A percentile compares a stretch with the other conserved stretches of the same genome.
phyloP scores from a whole-genome alignment of 2,329 filamentous ascomycete genomes.

The Berkeleyomyces rouxiae region DNA sequence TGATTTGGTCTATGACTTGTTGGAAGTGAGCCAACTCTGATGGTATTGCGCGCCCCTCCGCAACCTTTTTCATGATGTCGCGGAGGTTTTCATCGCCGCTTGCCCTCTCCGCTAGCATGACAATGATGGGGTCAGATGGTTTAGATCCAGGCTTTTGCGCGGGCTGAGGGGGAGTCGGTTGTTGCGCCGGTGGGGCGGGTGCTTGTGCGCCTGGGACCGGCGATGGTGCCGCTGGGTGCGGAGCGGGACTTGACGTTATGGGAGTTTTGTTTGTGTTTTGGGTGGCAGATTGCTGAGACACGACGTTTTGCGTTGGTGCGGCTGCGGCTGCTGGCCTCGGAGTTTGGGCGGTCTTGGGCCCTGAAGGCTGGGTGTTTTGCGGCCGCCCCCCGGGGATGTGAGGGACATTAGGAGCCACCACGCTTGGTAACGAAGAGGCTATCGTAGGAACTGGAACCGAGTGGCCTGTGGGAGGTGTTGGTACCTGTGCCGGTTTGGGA shows the following conservation, averaged over 20 bases:
- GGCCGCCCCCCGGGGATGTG: slow-evolving; percentile 6
- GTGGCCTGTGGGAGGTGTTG: slow-evolving; percentile 20
- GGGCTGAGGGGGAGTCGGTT: slow-evolving; percentile 13
- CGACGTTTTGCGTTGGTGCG: background rate
- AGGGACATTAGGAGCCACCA: background rate
- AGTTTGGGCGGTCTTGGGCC: background rate
- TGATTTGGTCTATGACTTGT: slow-evolving; percentile 64
- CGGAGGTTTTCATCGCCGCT: slow-evolving; percentile 57
- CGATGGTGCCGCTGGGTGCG: background rate
- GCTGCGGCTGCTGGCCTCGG: background rate
- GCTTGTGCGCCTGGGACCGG: background rate
- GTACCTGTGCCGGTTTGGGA: slow-evolving; percentile 24
- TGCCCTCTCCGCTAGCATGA: slow-evolving; percentile 59
- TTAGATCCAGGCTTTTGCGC: slow-evolving; percentile 17
- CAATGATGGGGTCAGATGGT: slow-evolving; percentile 58
- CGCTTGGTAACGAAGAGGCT: slow-evolving; percentile 6
- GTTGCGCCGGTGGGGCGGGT: slow-evolving; percentile 15
- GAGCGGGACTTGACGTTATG: background rate
- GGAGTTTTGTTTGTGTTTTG: background rate
- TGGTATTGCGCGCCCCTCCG: slow-evolving; percentile 53
- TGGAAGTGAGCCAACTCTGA: slow-evolving; percentile 63
- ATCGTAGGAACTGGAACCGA: slow-evolving; percentile 16
- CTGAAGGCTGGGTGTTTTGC: background rate
- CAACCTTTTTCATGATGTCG: slow-evolving; percentile 69
- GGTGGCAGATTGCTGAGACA: background rate